Conservation (phyloP, 139 green algal genomes). For the Penium margaritaceum region DNA sequence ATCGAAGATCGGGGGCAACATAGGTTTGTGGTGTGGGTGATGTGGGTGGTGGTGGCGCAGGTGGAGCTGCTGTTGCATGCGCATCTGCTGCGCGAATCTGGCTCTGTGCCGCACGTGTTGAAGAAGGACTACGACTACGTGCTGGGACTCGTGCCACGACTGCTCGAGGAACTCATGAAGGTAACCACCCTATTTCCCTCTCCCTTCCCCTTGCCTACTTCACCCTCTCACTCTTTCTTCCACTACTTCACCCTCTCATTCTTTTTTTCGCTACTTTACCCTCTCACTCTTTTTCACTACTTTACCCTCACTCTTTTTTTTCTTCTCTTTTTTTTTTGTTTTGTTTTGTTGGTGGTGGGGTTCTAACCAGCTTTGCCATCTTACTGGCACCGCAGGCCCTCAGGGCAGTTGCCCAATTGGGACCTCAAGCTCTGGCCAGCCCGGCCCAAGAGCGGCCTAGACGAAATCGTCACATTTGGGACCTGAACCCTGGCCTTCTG, state of each 20-base stretch:
- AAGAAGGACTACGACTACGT: slow-evolving; percentile 41
- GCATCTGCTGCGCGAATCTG: slow-evolving; percentile 25
- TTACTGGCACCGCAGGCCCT: too few relatives aligned
- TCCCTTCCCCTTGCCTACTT: neutral
- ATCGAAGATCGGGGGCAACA: too few relatives aligned
- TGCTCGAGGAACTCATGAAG: slow-evolving; percentile 54
- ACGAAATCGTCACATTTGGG: too few relatives aligned
- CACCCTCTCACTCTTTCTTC: neutral
- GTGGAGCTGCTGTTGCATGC: slow-evolving; percentile 50
- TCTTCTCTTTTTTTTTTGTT: neutral
- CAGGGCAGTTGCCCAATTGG: too few relatives aligned
- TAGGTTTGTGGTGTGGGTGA: too few relatives aligned
- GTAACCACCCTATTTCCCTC: slow-evolving; percentile 10
- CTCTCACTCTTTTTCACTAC: neutral
- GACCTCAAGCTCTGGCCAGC: too few relatives aligned
- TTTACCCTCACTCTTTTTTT: neutral
- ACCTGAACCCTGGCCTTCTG: too few relatives aligned
- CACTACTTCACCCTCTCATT: neutral
- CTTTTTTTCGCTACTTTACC: neutral
- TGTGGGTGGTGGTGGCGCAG: too few relatives aligned
- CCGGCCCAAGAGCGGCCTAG: too few relatives aligned
- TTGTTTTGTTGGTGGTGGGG: neutral
- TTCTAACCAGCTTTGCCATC: neutral
- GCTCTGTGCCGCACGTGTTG: slow-evolving; percentile 8
- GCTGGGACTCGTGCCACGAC: slow-evolving; percentile 35